These are phyloP conservation scores for Megacollybia marginata DNA, from an alignment of 768 basidiomycete species.

Conservation along the genomic window DNA sequence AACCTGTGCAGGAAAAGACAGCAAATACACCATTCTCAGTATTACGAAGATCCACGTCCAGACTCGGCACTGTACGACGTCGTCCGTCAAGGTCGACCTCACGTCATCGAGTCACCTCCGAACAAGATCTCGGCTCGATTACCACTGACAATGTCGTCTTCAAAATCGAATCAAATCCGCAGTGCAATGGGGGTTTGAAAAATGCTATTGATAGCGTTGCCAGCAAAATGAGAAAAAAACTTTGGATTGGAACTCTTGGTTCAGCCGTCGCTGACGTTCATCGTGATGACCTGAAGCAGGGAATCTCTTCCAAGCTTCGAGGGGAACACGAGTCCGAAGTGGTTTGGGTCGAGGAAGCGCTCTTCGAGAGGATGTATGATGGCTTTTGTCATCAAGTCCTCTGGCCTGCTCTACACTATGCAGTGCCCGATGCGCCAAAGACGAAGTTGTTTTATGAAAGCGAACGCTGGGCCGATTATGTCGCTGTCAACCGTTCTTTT, in stretches of 20 bases:
- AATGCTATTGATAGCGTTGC: constrained; percentile 73
- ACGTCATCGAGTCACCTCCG: background rate
- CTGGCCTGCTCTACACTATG: constrained; percentile 85
- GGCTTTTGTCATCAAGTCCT: constrained; percentile 87
- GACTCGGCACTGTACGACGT: background rate
- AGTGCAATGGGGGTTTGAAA: constrained; percentile 78
- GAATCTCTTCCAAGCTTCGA: background rate
- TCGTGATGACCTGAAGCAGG: background rate
- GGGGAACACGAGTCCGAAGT: constrained; percentile 28
- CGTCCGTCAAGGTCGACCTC: background rate
- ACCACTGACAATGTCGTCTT: background rate
- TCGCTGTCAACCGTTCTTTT: constrained; percentile 85
- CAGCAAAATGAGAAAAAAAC: constrained; percentile 21
- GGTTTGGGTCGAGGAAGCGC: constrained; percentile 78
- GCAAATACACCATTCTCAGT: background rate
- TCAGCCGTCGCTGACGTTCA: constrained; percentile 8
- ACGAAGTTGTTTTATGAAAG: constrained; percentile 25
- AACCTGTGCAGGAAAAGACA: background rate
- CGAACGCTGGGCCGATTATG: constrained; percentile 66
- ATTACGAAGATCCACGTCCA: background rate
- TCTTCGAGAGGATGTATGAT: constrained; percentile 75
- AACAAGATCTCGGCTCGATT: background rate
- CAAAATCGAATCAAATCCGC: constrained; percentile 47
- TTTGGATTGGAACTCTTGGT: constrained; percentile 72
- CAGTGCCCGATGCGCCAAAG: constrained; percentile 81